Evolutionary conservation across 257 asterid species (phyloP).

Genomic region (Gentiana dahurica): DNA sequence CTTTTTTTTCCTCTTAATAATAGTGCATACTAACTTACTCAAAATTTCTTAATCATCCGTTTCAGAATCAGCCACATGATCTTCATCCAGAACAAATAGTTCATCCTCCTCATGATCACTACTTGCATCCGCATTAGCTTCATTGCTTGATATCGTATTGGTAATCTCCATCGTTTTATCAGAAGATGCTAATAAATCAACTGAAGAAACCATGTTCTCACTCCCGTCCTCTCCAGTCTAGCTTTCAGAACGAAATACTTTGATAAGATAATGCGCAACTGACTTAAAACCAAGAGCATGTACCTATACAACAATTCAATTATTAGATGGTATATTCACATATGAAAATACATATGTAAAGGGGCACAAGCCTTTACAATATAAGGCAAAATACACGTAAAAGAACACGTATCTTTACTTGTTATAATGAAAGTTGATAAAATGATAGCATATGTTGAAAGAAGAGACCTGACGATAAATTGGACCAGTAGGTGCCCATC

Average conservation of each 20-base stretch:
- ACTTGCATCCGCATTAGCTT: background rate
- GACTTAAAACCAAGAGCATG: slow-evolving; percentile 48
- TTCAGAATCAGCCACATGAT: background rate
- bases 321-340: too few species aligned
- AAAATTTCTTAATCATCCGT: too few species aligned
- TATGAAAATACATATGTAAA: background rate
- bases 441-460: slow-evolving; percentile 7
- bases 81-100: background rate
- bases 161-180: slow-evolving; percentile 1
- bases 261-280: slow-evolving; percentile 70
- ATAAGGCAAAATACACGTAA: background rate
- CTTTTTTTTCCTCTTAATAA: too few species aligned
- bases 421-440: background rate
- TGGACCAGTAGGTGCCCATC: slow-evolving; percentile 54
- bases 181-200: slow-evolving; percentile 11
- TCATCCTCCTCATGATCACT: background rate
- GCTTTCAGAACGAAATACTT: slow-evolving; percentile 16
- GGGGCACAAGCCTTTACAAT: too few species aligned
- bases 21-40: too few species aligned
- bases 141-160: background rate
- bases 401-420: too few species aligned
- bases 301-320: slow-evolving; percentile 23
- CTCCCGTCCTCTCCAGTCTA: slow-evolving; percentile 9
- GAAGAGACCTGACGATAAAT: slow-evolving; percentile 37
- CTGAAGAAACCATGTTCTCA: slow-evolving; percentile 13